These are phyloP conservation scores for Mucor piriformis DNA, from an alignment of 371 early-diverging fungal genomes.

Conservation along the genomic window DNA sequence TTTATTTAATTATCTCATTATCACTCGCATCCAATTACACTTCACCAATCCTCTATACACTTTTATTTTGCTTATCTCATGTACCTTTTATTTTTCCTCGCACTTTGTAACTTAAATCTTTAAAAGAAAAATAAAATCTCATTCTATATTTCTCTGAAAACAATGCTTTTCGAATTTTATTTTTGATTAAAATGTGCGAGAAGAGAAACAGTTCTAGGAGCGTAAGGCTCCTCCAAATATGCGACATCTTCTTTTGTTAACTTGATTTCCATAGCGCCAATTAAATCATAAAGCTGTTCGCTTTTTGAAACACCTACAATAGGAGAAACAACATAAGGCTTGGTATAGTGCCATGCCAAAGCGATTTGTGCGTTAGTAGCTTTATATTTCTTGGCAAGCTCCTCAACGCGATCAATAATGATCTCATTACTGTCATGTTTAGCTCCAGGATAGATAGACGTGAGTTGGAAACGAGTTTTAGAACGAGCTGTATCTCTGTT, in stretches of 20 bases:
- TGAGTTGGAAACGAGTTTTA: background rate
- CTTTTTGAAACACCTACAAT: conserved; percentile 46
- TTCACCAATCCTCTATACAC: background rate
- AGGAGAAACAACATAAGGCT: conserved; percentile 40
- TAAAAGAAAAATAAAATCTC: no score
- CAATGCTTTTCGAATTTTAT: background rate
- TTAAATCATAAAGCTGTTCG: conserved; percentile 37
- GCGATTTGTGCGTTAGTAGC: conserved; percentile 30
- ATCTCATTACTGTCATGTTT: conserved; percentile 8
- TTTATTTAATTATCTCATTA: background rate
- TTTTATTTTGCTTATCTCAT: background rate
- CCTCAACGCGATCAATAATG: conserved; percentile 41
- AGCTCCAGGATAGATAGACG: background rate
- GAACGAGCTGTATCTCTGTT: conserved; percentile 17
- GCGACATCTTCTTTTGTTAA: conserved; percentile 44
- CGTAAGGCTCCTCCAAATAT: conserved; percentile 35
- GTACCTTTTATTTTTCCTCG: background rate
- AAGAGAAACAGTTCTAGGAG: conserved; percentile 1
- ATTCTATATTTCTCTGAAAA: no score
- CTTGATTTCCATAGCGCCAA: conserved; percentile 36
- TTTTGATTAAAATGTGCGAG: background rate
- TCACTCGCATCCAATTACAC: background rate
- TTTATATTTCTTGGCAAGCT: conserved; percentile 46
- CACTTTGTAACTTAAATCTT: no score
- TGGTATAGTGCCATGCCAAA: conserved; percentile 52